Base-by-base conservation (phyloP, 2,329 filamentous ascomycete genomes). In the Neonectria coccinea region DNA sequence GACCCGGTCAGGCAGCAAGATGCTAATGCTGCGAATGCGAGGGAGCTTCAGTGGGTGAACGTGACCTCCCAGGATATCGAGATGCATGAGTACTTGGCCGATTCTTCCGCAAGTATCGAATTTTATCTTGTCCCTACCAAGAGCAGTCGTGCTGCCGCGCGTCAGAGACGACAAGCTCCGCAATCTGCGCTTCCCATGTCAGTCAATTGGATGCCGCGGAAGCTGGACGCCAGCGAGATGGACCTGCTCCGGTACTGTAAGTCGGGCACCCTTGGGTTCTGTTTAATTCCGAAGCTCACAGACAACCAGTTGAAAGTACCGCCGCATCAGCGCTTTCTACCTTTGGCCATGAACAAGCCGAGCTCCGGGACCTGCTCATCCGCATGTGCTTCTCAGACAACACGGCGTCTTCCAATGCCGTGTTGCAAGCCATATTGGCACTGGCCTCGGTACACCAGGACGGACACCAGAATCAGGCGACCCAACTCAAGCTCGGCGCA, bases 331-430 rank as follows among this genome's bases (percentile, higher is more conserved):
- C n/a, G 7, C n/a, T 42, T 4, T 42, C 39, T 10, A 42, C 39
- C 9, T 42, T 42, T 11, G 39, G 39, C n/a, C 39, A 42, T 11
- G 39, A 42, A 20, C 39, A 42, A 20, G 39, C 39, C 16, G 39
- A 42, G 39, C 39, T 42, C n/a, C 18, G 39, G 5, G 8, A 10
- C 39, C 39, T 42, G 18, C 39, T 42, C 8, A 42, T 42, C 8
- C 39, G 39, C n/a, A 42, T 42, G 39, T 42, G 39, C n/a, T 42
- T 42, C 39, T 42, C 39, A 9, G 39, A 42, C 39, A 42, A 42
- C 3, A 42, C 39, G 1, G n/a, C 39, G 4, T 42, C 39, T 20
- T 18, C 39, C 8, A 20, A 42, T 12, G 39, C 39, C 0, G 39
- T 42, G 5, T 18, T 42, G n/a, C n/a, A 42, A 11, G 39, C 39